These are phyloP conservation scores for Fusarium sp. DNA, from an alignment of 2,329 filamentous ascomycete genomes.

Conservation along the genomic window DNA sequence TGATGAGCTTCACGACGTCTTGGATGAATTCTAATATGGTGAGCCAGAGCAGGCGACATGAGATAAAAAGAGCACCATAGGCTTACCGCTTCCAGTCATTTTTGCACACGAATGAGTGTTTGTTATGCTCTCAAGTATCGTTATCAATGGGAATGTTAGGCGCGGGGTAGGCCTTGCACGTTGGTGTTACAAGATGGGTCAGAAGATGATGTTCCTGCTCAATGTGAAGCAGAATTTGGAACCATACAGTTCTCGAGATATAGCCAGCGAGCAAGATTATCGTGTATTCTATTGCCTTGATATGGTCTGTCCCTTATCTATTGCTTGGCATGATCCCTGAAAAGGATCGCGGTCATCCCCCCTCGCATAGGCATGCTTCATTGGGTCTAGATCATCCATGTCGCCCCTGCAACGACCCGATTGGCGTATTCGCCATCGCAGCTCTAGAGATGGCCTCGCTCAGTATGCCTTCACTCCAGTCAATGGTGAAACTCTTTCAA, in stretches of 20 bases:
- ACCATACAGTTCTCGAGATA: neutral
- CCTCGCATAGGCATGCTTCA: neutral
- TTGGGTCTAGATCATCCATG: neutral
- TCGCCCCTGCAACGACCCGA: neutral
- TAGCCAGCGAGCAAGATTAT: neutral
- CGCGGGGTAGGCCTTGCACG: neutral
- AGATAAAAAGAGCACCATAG: neutral
- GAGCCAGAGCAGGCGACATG: neutral
- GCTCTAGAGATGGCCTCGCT: neutral
- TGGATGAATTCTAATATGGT: neutral
- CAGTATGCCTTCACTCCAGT: neutral
- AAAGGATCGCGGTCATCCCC: neutral
- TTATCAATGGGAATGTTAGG: neutral
- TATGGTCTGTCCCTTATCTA: neutral
- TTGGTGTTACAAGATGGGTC: neutral
- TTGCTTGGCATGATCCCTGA: neutral
- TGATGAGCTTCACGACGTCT: slow-evolving; percentile 19
- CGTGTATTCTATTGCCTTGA: neutral
- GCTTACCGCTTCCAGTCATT: neutral
- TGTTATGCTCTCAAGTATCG: neutral
- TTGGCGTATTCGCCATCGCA: neutral
- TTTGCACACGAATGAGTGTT: neutral
- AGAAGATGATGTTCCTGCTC: too few species aligned
- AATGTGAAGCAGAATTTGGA: neutral
- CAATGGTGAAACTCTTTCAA: accelerated